Base-by-base conservation (phyloP, 768 basidiomycete species). In the Pisolithus orientalis region DNA sequence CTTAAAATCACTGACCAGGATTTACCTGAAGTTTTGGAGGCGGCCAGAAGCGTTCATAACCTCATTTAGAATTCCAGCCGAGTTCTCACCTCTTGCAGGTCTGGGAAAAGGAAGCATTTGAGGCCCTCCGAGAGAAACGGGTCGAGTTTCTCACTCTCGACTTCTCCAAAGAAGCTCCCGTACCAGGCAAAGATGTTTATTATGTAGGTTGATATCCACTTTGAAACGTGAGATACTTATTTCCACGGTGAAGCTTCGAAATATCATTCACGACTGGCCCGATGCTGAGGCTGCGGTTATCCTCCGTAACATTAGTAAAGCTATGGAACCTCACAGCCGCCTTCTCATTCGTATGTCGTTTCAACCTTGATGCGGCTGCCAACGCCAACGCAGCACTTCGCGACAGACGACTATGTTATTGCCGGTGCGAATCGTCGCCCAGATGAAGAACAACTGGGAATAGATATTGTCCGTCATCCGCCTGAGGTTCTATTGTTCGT, bases 221-320 rank as follows among this genome's bases (percentile, higher is more conserved):
- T 29, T 13, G 17, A 17, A 3, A 11, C 28, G 24, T 4, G n/a
- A 28, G 31, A 6, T 11, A 29, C 32, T 44, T 21, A 49, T 25
- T 29, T 10, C 2, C 29, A 6, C 28, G 17, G 31, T 6, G 42
- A 42, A 66, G 61, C 50, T 61, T 10, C 49, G 61, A 14, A 56
- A 60, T 24, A 62, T 67, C 42, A 60, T 65, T 27, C 70, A 72
- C 43, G 61, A 71, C 52, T 72, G 68, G 70, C 59, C 66, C 11
- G 71, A 71, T 50, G 49, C 57, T 4, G 56, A 62, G 10, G 56
- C 62, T 10, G 39, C 51, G 0, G 53, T 58, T 9, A 69, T 70
- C 39, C 57, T 71, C n/a, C 49, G 48, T 27, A 67, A 69, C 50
- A 31, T 72, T 40, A 60, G 65, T 28, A 48, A 57, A 52, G 68